Conservation (phyloP, 345 rosid genomes). For the Aquilaria sinensis region DNA sequence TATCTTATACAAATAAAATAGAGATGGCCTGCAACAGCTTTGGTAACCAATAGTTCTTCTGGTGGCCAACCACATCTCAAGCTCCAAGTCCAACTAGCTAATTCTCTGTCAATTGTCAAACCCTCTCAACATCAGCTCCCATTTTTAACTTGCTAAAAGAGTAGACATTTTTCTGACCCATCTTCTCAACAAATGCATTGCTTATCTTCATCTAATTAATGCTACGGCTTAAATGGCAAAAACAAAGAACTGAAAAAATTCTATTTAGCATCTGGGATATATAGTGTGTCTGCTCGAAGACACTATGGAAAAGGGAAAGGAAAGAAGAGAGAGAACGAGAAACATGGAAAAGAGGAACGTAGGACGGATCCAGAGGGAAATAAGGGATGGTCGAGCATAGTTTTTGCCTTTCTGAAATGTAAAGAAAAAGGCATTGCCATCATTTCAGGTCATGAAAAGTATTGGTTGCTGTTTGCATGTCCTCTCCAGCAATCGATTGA, state of each 20-base stretch:
- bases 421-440: constrained; percentile 19
- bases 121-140: constrained; percentile 18
- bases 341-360: no score
- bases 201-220: no score
- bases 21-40: constrained; percentile 18
- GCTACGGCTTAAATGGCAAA: no score
- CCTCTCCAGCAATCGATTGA: constrained; percentile 14
- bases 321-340: no score
- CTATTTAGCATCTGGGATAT: no score
- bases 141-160: constrained; percentile 2
- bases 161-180: constrained; percentile 12
- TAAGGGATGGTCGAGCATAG: neutral
- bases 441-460: constrained; percentile 19
- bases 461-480: constrained; percentile 11
- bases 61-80: constrained; percentile 13
- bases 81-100: neutral
- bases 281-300: no score
- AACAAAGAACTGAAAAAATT: no score
- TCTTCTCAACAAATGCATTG: neutral
- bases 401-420: neutral
- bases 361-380: neutral
- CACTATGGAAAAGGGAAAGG: no score
- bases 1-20: neutral
- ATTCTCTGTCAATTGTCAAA: constrained; percentile 23
- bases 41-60: constrained; percentile 16